Evolutionary conservation across 257 asterid species (phyloP).

Genomic region (Solanum pimpinellifolium): DNA sequence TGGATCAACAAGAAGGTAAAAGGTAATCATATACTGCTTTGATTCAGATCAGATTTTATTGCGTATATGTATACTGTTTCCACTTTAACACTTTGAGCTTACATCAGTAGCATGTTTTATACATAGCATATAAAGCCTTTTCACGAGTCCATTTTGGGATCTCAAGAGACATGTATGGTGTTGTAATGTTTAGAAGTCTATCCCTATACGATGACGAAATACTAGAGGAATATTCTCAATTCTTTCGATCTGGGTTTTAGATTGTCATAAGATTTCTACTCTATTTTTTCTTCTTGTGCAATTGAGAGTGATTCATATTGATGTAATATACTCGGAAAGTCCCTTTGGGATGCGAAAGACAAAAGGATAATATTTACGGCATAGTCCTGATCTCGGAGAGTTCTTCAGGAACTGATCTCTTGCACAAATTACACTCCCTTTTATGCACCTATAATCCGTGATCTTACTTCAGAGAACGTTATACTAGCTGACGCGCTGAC

Average conservation of each 20-base stretch:
- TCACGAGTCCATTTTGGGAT: background rate
- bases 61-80: background rate
- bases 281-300: background rate
- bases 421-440: background rate
- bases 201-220: background rate
- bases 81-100: background rate
- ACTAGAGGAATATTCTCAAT: background rate
- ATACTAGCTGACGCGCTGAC: background rate
- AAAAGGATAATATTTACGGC: no score
- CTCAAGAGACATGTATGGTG: background rate
- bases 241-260: background rate
- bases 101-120: background rate
- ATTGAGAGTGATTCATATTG: background rate
- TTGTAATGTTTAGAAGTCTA: background rate
- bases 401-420: background rate
- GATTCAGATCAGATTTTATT: background rate
- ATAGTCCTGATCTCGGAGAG: background rate
- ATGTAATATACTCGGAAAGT: background rate
- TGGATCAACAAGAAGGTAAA: constrained; percentile 77
- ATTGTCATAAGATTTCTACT: background rate
- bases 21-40: constrained; percentile 25
- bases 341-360: background rate
- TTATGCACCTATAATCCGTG: background rate
- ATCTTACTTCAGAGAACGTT: background rate
- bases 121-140: background rate